Conservation (phyloP, 129 eudicot genomes). For the Flaveria brownii region DNA sequence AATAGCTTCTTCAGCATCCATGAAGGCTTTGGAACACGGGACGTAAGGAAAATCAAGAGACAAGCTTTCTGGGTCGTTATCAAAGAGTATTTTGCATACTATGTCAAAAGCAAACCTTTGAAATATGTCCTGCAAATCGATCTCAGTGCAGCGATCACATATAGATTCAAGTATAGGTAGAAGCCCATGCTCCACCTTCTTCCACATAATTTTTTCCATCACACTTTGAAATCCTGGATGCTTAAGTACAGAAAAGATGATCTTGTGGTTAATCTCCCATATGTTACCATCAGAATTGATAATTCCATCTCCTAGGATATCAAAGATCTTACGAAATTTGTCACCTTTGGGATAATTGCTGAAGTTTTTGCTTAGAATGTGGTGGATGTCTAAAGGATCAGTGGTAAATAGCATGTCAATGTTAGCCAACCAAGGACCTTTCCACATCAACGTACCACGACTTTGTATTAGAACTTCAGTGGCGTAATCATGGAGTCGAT, state of each 20-base stretch:
- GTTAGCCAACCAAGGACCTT: slow-evolving; percentile 48
- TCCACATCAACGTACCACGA: slow-evolving; percentile 30
- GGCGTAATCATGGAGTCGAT: slow-evolving; percentile 37
- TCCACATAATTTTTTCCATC: background rate
- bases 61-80: slow-evolving; percentile 36
- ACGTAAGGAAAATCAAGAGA: slow-evolving; percentile 29
- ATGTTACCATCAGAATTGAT: slow-evolving; percentile 30
- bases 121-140: slow-evolving; percentile 52
- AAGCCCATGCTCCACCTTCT: slow-evolving; percentile 22
- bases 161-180: slow-evolving; percentile 8
- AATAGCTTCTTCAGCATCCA: slow-evolving; percentile 30
- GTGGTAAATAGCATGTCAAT: slow-evolving; percentile 40
- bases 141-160: background rate
- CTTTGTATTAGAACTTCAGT: slow-evolving; percentile 23
- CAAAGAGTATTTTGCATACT: slow-evolving; percentile 29
- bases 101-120: slow-evolving; percentile 52
- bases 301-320: slow-evolving; percentile 42
- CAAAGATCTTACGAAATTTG: slow-evolving; percentile 35
- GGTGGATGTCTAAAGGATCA: slow-evolving; percentile 42
- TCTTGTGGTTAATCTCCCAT: slow-evolving; percentile 41
- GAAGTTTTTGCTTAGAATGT: slow-evolving; percentile 25
- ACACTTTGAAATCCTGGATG: slow-evolving; percentile 3
- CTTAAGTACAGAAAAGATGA: slow-evolving; percentile 5
- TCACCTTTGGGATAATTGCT: slow-evolving; percentile 40
- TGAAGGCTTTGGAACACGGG: slow-evolving; percentile 29